Conservation (phyloP, 2,329 filamentous ascomycete species). For the Neofusicoccum umdonicola region DNA sequence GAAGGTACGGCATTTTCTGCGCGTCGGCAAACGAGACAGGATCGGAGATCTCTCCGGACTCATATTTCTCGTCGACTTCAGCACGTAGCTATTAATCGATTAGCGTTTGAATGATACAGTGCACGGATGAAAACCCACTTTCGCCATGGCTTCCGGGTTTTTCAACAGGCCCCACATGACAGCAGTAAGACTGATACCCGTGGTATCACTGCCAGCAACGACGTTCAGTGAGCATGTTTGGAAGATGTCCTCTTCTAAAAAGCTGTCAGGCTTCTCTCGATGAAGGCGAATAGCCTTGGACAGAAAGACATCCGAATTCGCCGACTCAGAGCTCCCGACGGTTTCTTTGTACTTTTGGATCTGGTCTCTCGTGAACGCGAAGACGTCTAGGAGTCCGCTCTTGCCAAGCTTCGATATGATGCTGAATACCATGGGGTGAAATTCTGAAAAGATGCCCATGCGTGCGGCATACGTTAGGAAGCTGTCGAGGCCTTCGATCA, state of each 20-base stretch:
- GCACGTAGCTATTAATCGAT: not conserved
- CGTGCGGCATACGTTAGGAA: constrained; percentile 39
- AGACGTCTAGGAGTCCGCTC: not conserved
- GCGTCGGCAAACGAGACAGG: not conserved
- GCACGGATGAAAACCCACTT: not conserved
- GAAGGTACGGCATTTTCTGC: constrained; percentile 27
- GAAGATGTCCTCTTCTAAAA: constrained; percentile 39
- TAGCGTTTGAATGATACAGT: not conserved
- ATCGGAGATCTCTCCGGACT: too few relatives aligned
- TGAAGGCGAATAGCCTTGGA: constrained; percentile 44
- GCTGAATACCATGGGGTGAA: constrained; percentile 34
- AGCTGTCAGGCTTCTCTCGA: constrained; percentile 42
- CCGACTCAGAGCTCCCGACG: not conserved
- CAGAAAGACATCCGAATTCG: constrained; percentile 30
- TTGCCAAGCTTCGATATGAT: constrained; percentile 28
- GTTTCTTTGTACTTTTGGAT: not conserved
- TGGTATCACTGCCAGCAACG: constrained; percentile 46
- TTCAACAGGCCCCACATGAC: constrained; percentile 48
- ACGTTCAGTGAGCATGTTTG: constrained; percentile 34
- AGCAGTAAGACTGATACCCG: constrained; percentile 47
- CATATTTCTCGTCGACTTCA: not conserved
- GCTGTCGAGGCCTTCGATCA: constrained; percentile 42
- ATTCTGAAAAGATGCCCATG: constrained; percentile 43
- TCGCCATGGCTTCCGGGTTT: constrained; percentile 26
- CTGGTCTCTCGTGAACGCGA: not conserved